Percentiles rank a stretch among this genome's conserved stretches.
These are phyloP conservation scores for Fraxinus nigra DNA, from an alignment of 305 asterid genomes.

Conservation along the genomic window DNA sequence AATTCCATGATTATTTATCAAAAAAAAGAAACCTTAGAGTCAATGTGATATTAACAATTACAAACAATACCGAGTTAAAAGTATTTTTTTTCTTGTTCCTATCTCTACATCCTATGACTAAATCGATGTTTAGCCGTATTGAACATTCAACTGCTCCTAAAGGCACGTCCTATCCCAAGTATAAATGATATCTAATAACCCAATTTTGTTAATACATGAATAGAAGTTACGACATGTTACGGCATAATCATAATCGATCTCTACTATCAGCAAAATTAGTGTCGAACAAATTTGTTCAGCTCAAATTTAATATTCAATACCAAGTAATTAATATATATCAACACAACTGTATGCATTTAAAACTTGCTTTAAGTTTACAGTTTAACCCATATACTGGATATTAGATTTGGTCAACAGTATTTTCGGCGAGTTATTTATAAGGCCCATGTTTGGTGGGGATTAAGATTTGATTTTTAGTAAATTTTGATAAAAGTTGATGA, in stretches of 20 bases:
- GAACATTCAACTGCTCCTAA: background rate
- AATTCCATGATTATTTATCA: too few relatives aligned
- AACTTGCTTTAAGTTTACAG: background rate
- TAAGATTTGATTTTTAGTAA: too few relatives aligned
- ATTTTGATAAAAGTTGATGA: too few relatives aligned
- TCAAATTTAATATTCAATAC: background rate
- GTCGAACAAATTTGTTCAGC: background rate
- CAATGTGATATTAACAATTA: background rate
- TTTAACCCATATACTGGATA: background rate
- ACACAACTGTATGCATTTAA: background rate
- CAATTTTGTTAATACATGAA: background rate
- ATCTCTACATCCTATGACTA: background rate
- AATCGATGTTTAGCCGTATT: background rate
- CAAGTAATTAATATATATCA: background rate
- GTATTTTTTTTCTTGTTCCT: background rate
- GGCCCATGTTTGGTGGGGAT: too few relatives aligned
- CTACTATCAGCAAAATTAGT: background rate
- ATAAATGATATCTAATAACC: background rate
- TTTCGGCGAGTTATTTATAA: background rate
- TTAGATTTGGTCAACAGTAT: background rate
- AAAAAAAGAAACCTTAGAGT: background rate
- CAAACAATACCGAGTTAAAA: background rate
- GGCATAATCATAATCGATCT: background rate
- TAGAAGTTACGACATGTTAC: background rate
- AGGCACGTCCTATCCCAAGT: background rate